Conservation (phyloP, 768 basidiomycete species). For the Pisolithus albus region DNA sequence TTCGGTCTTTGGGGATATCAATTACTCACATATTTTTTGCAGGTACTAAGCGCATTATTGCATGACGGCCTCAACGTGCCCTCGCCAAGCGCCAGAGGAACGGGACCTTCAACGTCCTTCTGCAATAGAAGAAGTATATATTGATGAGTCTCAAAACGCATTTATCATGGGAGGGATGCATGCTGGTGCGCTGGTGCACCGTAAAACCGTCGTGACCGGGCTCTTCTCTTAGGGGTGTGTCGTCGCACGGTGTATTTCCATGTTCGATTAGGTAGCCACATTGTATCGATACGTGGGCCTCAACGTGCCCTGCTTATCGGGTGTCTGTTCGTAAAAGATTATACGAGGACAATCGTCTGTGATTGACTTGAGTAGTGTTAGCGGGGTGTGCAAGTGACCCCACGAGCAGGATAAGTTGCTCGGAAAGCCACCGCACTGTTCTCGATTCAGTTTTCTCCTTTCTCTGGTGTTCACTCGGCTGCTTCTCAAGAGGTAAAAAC, state of each 20-base stretch:
- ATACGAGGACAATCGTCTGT: too few species aligned
- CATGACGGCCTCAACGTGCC: slow-evolving; percentile 75
- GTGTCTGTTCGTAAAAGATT: too few species aligned
- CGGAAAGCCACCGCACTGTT: too few species aligned
- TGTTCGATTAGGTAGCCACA: neutral
- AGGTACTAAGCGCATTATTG: slow-evolving; percentile 26
- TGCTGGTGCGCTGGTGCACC: neutral
- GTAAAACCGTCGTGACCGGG: neutral
- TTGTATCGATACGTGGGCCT: neutral
- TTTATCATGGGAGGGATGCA: slow-evolving; percentile 17
- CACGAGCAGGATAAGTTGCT: too few species aligned
- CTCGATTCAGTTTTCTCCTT: too few species aligned
- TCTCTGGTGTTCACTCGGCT: too few species aligned
- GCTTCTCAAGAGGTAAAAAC: neutral
- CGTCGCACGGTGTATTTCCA: neutral
- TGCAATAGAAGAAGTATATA: slow-evolving; percentile 38
- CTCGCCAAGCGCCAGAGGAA: slow-evolving; percentile 48
- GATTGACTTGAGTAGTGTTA: too few species aligned
- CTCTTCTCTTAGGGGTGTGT: neutral
- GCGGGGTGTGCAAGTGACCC: too few species aligned
- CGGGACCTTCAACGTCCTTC: slow-evolving; percentile 66
- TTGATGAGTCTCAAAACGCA: slow-evolving; percentile 42
- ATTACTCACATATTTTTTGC: slow-evolving; percentile 1
- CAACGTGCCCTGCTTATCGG: too few species aligned
- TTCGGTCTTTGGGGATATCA: neutral